phyloP scores from a whole-genome alignment of 345 rosid species.

The Litchi chinensis region DNA sequence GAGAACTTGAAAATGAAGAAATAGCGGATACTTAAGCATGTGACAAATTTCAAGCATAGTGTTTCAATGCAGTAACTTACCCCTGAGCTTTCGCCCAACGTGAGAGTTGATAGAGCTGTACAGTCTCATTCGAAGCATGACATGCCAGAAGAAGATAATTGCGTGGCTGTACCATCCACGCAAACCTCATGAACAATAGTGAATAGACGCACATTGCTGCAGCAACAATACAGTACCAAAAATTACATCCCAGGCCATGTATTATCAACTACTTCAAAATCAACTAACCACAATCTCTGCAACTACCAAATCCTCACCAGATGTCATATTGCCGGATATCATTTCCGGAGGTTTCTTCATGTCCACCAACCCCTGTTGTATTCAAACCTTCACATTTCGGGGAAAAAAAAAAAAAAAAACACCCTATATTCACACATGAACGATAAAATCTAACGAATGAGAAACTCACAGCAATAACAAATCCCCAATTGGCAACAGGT shows the following conservation, averaged over 20 bases:
- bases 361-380: slow-evolving; percentile 80
- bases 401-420: neutral
- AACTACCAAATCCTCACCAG: slow-evolving; percentile 39
- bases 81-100: slow-evolving; percentile 84
- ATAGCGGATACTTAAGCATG: neutral
- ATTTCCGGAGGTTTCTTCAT: slow-evolving; percentile 91
- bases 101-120: slow-evolving; percentile 90
- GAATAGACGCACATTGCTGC: slow-evolving; percentile 85
- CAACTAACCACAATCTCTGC: neutral
- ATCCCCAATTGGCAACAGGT: slow-evolving; percentile 90
- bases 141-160: slow-evolving; percentile 85
- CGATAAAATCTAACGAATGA: slow-evolving; percentile 9
- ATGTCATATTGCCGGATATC: slow-evolving; percentile 90
- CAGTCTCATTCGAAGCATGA: slow-evolving; percentile 94
- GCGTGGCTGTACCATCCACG: slow-evolving; percentile 92
- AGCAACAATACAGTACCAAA: slow-evolving; percentile 9
- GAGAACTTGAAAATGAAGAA: neutral
- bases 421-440: neutral
- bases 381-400: slow-evolving; percentile 1
- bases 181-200: slow-evolving; percentile 83
- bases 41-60: neutral
- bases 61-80: slow-evolving; percentile 34
- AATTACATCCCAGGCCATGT: slow-evolving; percentile 8
- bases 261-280: neutral
- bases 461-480: slow-evolving; percentile 71